Evolutionary conservation across 192 early-diverging fungal species (phyloP), one percentile per base, ranked within the genome.

Genomic region (Pilobolus umbonatus): DNA sequence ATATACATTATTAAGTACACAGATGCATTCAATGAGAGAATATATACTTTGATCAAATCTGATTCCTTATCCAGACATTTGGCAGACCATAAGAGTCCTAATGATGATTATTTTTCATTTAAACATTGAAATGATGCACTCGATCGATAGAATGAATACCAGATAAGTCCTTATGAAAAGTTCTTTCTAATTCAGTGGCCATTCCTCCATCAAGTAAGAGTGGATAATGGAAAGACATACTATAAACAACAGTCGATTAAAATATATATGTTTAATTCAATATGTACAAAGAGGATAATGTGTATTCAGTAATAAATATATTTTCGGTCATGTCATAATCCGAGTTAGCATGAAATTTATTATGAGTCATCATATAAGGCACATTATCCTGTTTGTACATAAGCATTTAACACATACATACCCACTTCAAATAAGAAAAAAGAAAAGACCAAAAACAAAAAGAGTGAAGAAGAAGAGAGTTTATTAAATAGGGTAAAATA

Each of bases 151-250:
- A 32, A 6, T 49, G 3, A 17, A 50, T 62, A 68, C 73, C 69
- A 10, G 55, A 32, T 11, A 76, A 55, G 30, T 76, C 74, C 32
- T 73, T 69, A 5, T 47, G n/a, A 43, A 61, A 61, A 1, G 35
- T 38, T 32, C 51, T 30, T 52, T 77, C 74, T 46, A 77, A 57
- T 34, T 73, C 55, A 9, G 72, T 79, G 2, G 77, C 75, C 21
- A 74, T 48, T 4, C 77, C 77, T 47, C 75, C 77, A 57, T 79
- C 77, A n/a, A 79, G 59, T 3, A 77, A 25, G 11, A 75, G 55
- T 30, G 73, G 68, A 48, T 38, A 64, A 30, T 51, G 14, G 14
- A 62, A 55, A 30, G 1, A 28, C 40, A 55, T 54, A 12, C 51
- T 22, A 36, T 51, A 24, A 24, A n/a, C n/a, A n/a, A n/a, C n/a